These are phyloP conservation scores for Hirsutella minnesotensis DNA, from an alignment of 2,329 filamentous ascomycete species.

Conservation along the genomic window DNA sequence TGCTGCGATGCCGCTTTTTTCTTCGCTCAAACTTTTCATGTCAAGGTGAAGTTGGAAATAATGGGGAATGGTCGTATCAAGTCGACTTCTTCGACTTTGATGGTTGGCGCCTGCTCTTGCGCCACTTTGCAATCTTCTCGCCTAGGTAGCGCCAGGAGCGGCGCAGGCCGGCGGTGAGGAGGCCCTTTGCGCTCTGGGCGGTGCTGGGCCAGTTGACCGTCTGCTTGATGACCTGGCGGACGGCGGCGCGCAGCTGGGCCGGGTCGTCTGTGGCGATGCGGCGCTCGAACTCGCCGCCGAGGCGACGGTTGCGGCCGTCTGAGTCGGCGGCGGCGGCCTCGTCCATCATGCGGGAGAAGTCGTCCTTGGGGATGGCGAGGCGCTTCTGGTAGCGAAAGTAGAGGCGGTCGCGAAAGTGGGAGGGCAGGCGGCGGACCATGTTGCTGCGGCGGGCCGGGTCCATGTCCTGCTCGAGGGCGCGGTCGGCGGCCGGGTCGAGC, in stretches of 20 bases:
- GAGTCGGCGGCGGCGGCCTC: constrained; percentile 60
- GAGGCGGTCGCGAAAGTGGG: constrained; percentile 73
- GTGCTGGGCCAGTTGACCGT: constrained; percentile 91
- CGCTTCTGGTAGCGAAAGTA: constrained; percentile 95
- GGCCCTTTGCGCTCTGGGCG: constrained; percentile 73
- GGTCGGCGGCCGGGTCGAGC: constrained; percentile 40
- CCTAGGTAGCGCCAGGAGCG: constrained; percentile 64
- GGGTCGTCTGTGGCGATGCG: constrained; percentile 64
- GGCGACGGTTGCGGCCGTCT: constrained; percentile 54
- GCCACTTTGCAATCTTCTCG: constrained; percentile 67
- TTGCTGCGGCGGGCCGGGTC: constrained; percentile 82
- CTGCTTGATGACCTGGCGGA: constrained; percentile 67
- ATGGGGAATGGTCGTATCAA: too few relatives aligned
- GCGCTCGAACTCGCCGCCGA: constrained; percentile 77
- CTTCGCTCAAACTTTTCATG: too few relatives aligned
- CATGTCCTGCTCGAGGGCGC: constrained; percentile 77
- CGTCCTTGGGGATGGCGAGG: constrained; percentile 69
- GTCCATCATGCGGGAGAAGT: constrained; percentile 74
- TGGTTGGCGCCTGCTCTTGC: constrained; percentile 25
- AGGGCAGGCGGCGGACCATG: constrained; percentile 87
- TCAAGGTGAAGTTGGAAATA: too few relatives aligned
- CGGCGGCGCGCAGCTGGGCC: constrained; percentile 54
- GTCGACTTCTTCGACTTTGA: neutral
- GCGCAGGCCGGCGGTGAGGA: constrained; percentile 63
- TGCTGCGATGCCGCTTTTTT: too few relatives aligned